These are phyloP conservation scores for Mucor irregularis DNA, from an alignment of 371 early-diverging fungal species.

Conservation along the genomic window DNA sequence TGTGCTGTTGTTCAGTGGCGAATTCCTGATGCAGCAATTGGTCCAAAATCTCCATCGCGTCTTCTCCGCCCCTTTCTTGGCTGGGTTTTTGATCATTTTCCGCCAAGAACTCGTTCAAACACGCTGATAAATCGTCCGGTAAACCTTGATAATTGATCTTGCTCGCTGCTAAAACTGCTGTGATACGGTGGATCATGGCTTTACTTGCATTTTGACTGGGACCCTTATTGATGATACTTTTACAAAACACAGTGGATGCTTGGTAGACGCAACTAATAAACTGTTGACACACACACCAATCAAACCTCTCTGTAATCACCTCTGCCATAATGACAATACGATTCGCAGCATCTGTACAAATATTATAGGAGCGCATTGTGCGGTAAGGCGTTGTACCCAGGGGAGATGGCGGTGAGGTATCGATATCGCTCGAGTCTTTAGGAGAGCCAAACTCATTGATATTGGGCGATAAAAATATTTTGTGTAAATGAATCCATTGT, in stretches of 20 bases:
- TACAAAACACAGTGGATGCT: constrained; percentile 46
- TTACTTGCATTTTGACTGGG: constrained; percentile 18
- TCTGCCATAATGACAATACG: constrained; percentile 43
- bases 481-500: constrained; percentile 48
- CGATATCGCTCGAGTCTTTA: neutral
- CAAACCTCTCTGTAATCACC: constrained; percentile 30
- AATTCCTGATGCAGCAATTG: constrained; percentile 17
- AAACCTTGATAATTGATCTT: constrained; percentile 39
- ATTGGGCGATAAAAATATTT: constrained; percentile 33
- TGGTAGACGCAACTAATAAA: constrained; percentile 45
- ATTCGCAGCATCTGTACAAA: constrained; percentile 49
- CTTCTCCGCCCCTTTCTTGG: neutral
- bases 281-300: constrained; percentile 52
- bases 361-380: constrained; percentile 33
- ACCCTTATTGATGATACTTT: constrained; percentile 30
- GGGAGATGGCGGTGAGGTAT: constrained; percentile 6
- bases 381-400: constrained; percentile 13
- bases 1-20: neutral
- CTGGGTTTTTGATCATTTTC: constrained; percentile 34
- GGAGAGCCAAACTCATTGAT: neutral
- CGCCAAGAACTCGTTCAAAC: constrained; percentile 39
- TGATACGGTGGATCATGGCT: constrained; percentile 46
- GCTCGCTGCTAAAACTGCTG: constrained; percentile 29
- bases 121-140: constrained; percentile 42
- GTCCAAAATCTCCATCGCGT: constrained; percentile 8